These are phyloP conservation scores for Clonostachys chloroleuca DNA, from an alignment of 2,329 filamentous ascomycete genomes.

Conservation along the genomic window DNA sequence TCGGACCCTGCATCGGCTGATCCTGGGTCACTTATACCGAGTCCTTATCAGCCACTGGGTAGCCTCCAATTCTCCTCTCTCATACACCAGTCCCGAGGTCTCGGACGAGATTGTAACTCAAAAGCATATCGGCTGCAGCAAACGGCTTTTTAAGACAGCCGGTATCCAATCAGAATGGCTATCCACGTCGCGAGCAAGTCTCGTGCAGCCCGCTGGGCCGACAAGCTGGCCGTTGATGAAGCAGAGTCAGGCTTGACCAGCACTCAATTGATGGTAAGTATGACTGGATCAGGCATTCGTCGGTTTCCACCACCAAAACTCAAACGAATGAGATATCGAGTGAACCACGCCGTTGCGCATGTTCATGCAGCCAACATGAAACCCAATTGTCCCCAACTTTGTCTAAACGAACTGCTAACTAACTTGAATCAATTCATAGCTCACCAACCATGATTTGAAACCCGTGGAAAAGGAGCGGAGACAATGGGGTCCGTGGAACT, in stretches of 20 bases:
- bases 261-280: slow-evolving; percentile 69
- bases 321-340: neutral
- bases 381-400: neutral
- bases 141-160: no score
- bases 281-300: neutral
- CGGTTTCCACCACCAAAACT: neutral
- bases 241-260: slow-evolving; percentile 72
- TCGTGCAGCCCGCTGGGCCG: slow-evolving; percentile 34
- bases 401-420: neutral
- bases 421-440: slow-evolving; percentile 30
- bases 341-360: neutral
- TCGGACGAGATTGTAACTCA: no score
- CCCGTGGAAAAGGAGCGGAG: slow-evolving; percentile 74
- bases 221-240: slow-evolving; percentile 64
- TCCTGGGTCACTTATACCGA: no score
- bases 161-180: neutral
- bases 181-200: slow-evolving; percentile 20
- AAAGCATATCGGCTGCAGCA: no score
- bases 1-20: no score
- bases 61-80: no score
- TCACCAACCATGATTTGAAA: slow-evolving; percentile 81
- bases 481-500: slow-evolving; percentile 85
- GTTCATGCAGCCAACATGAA: neutral
- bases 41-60: no score
- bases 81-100: no score